A percentile compares a stretch with the other conserved stretches of the same genome.
These are phyloP conservation scores for Penicillium digitatum DNA, from an alignment of 2,329 filamentous ascomycete genomes.

Conservation along the genomic window DNA sequence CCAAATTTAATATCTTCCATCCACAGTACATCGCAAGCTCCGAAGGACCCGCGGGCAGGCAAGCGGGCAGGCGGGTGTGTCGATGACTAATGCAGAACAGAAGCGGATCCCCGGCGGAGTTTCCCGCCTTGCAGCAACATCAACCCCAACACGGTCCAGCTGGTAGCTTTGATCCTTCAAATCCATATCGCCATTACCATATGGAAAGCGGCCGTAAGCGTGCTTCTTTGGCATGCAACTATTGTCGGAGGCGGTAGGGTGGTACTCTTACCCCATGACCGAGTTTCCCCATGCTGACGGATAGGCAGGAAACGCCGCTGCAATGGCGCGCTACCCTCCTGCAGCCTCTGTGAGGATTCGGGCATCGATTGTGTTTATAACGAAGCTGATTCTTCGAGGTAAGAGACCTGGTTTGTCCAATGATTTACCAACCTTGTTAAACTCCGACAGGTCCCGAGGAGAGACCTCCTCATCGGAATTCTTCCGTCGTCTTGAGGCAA, in stretches of 20 bases:
- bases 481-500: slow-evolving; percentile 7
- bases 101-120: background rate
- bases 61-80: background rate
- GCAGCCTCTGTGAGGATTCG: slow-evolving; percentile 3
- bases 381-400: slow-evolving; percentile 1
- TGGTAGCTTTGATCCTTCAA: background rate
- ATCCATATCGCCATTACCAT: background rate
- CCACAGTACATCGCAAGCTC: background rate
- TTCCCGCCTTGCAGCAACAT: background rate
- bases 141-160: background rate
- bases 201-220: slow-evolving; percentile 4
- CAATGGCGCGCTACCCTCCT: slow-evolving; percentile 5
- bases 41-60: background rate
- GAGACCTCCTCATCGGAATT: slow-evolving; percentile 4
- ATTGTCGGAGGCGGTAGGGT: slow-evolving; percentile 1
- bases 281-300: background rate
- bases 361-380: slow-evolving; percentile 6
- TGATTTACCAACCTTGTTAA: background rate
- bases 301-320: slow-evolving; percentile 6
- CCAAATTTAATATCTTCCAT: background rate
- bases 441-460: background rate
- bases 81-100: slow-evolving; percentile 2
- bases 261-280: background rate
- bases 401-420: background rate
- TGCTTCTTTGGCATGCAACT: slow-evolving; percentile 2